Base-by-base conservation (phyloP, 2,329 filamentous ascomycete species). In the Parafenestella ontariensis region DNA sequence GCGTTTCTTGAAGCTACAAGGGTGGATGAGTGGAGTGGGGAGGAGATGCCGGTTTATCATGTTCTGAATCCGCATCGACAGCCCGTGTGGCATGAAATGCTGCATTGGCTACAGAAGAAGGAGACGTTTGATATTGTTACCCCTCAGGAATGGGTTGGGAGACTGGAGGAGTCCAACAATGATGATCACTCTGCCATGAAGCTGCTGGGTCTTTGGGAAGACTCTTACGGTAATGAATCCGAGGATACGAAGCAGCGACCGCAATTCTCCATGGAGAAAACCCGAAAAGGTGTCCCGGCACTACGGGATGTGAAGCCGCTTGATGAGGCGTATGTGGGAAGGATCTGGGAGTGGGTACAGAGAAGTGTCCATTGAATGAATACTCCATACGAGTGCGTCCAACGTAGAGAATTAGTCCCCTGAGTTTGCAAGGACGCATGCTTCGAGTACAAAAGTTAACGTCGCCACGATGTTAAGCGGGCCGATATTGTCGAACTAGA, bases 191-290 rank as follows among this genome's bases (percentile, higher is more conserved):
- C 80, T 59, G 78, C 74, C 47, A 66, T 78, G 63, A 80, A 79
- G 47, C 69, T 85, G 40, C 60, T 85, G 26, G 79, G 78, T 5
- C 67, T 82, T 29, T 86, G 83, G 83, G 79, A 78, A 60, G 69
- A 73, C 46, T 73, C 71, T 3, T 82, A 81, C 64, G 65, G 65
- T 5, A 46, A 54, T 41, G 52, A 50, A 11, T n/a, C 23, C 3
- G 51, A 48, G 28, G 52, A 36, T 4, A 11, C 36, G 11, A 54
- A 48, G 5, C 33, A 46, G 7, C 52, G 51, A 21, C 54, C 60
- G 13, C 53, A 50, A 3, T 81, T 81, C 50, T 74, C 73, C 4
- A 71, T 75, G 50, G 46, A 39, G 10, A 62, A 68, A 36, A 77
- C 76, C 9, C 70, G 67, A 49, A 61, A 62, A 20, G 56, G 58